Base-by-base conservation (phyloP, 2,329 filamentous ascomycete species). In the Penicillium freii region DNA sequence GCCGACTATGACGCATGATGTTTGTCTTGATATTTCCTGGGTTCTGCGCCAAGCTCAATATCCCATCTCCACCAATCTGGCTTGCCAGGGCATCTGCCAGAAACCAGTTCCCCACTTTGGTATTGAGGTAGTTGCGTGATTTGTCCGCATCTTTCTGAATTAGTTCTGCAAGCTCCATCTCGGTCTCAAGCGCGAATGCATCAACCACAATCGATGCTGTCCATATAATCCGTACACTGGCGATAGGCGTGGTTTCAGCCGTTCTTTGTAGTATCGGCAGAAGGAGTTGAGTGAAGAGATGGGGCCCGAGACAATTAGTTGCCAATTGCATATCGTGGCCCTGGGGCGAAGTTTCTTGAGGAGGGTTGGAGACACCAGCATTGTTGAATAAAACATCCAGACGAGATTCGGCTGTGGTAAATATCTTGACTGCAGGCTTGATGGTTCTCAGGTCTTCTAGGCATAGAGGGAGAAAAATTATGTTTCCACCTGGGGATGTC, bases 331-430 rank as follows among this genome's bases (percentile, higher is more conserved):
- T 45, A 23, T 75, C 70, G 27, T 69, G 58, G 17, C 70, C 70
- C 34, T 74, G 68, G 1, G 49, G 49, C 4, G 68, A 68, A 15
- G 52, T 59, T 0, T 70, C 73, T 3, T 49, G 45, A 0, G 71
- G 70, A 0, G 70, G 64, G 1, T 67, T 56, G 49, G 70, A 69
- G 44, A 78, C 65, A 44, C 72, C 75, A 59, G 76, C 75, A 9
- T 78, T 77, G 61, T 78, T 78, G 68, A 70, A 76, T 0, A 82
- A 68, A 6, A 81, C 73, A 48, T 81, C 73, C 1, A 81, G 72
- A 2, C 70, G 65, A 8, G 66, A 62, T 58, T 81, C 78, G 9
- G 71, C 69, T 1, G 59, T 52, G 0, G 71, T 56, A 50, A 81
- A 81, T 3, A 56, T 59, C 9, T 72, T 63, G 0, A 72, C 78